phyloP scores from a whole-genome alignment of 2,329 filamentous ascomycete species.

The Davidsoniella neocaledoniae region DNA sequence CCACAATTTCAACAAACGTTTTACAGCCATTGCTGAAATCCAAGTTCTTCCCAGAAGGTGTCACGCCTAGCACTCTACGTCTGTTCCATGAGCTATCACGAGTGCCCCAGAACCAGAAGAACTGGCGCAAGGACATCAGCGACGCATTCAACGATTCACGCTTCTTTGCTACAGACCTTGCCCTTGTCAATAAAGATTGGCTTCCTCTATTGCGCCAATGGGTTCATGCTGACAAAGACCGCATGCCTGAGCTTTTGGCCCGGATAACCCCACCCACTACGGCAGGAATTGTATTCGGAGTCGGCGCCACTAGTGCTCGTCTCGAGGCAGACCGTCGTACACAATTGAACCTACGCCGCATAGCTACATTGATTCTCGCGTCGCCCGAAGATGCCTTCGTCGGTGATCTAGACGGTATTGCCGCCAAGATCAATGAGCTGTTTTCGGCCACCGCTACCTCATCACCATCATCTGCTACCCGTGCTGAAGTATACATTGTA shows the following conservation, averaged over 20 bases:
- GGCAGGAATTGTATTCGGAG: constrained; percentile 95
- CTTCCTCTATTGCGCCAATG: constrained; percentile 71
- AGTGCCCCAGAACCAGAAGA: constrained; percentile 65
- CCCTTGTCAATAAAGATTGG: constrained; percentile 59
- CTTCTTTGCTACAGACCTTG: constrained; percentile 58
- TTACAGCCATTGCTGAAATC: constrained; percentile 69
- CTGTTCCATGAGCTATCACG: constrained; percentile 64
- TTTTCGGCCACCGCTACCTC: constrained; percentile 70
- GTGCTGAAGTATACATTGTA: constrained; percentile 80
- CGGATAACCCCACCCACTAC: constrained; percentile 73
- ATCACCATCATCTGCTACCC: constrained; percentile 77
- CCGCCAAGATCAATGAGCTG: constrained; percentile 77
- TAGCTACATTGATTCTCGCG: constrained; percentile 64
- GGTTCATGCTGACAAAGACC: constrained; percentile 73
- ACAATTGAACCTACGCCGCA: constrained; percentile 72
- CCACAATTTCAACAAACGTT: constrained; percentile 67
- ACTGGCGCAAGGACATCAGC: constrained; percentile 80
- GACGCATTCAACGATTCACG: constrained; percentile 83
- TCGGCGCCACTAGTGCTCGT: constrained; percentile 81
- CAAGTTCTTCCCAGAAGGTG: constrained; percentile 72
- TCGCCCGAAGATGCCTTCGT: constrained; percentile 66
- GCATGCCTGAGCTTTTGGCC: constrained; percentile 62
- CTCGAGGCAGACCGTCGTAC: constrained; percentile 91
- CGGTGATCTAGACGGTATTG: constrained; percentile 51
- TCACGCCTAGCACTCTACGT: constrained; percentile 52